Evolutionary conservation across 176 grass and related monocot genomes (phyloP).

Genomic region (Zoysia pacifica): DNA sequence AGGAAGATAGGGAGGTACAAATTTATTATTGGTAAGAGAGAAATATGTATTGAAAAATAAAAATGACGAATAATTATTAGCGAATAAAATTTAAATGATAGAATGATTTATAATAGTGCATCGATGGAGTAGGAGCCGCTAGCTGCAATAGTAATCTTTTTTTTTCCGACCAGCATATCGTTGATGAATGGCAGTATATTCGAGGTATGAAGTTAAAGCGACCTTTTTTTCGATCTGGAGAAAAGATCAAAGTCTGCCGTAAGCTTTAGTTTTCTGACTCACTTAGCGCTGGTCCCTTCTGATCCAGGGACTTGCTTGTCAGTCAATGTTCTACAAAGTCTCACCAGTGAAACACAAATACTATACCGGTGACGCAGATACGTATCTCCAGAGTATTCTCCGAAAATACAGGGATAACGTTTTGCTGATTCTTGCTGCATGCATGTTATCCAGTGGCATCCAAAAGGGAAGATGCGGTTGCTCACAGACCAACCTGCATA

Average conservation of each 20-base stretch:
- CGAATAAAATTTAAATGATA: too few species aligned
- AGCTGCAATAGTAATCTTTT: not conserved
- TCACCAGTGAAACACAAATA: not conserved
- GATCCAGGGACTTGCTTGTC: not conserved
- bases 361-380: not conserved
- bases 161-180: not conserved
- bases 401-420: not conserved
- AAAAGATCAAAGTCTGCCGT: not conserved
- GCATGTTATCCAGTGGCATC: slow-evolving; percentile 43
- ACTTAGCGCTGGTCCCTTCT: slow-evolving; percentile 1
- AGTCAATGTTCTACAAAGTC: not conserved
- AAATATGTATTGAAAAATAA: too few species aligned
- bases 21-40: too few species aligned
- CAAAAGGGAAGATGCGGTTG: slow-evolving; percentile 1
- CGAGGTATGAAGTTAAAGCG: not conserved
- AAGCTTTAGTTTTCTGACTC: slow-evolving; percentile 5
- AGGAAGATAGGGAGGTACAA: too few species aligned
- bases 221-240: slow-evolving; percentile 24
- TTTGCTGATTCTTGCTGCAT: slow-evolving; percentile 1
- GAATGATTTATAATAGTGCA: too few species aligned
- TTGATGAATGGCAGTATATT: slow-evolving; percentile 14
- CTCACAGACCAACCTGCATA: slow-evolving; percentile 5
- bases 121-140: too few species aligned
- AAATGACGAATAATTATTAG: too few species aligned
- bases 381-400: not conserved